Evolutionary conservation across 192 early-diverging fungal species (phyloP).

Genomic region (Paraglomus occultum): DNA sequence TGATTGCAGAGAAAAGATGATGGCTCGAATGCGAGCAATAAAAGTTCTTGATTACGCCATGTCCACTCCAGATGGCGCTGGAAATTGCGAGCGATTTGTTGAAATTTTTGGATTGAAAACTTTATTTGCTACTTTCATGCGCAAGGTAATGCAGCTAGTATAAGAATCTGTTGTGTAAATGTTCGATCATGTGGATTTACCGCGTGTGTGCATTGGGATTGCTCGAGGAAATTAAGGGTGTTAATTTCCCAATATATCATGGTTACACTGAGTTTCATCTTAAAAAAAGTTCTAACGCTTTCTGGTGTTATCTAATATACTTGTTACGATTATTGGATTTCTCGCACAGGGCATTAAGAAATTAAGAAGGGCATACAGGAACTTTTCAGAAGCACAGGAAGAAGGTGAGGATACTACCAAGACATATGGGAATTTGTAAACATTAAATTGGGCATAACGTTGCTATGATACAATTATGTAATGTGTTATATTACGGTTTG

Average conservation of each 20-base stretch:
- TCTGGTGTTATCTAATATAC: too few species aligned
- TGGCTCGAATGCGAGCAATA: constrained; percentile 77
- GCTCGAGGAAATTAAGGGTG: neutral
- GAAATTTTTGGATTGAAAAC: constrained; percentile 81
- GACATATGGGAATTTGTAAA: neutral
- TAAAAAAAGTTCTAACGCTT: neutral
- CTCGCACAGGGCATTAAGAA: constrained; percentile 61
- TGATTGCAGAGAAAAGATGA: constrained; percentile 63
- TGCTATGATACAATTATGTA: constrained; percentile 5
- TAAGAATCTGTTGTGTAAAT: neutral
- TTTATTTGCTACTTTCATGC: constrained; percentile 83
- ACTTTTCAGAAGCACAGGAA: constrained; percentile 75
- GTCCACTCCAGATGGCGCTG: constrained; percentile 47
- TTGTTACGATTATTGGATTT: too few species aligned
- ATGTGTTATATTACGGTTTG: neutral
- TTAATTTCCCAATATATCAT: neutral
- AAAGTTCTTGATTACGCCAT: constrained; percentile 85
- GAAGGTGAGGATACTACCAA: constrained; percentile 49
- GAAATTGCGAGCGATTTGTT: constrained; percentile 72
- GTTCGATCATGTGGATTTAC: neutral
- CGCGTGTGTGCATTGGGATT: neutral
- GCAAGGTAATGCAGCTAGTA: constrained; percentile 45
- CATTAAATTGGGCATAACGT: too few species aligned
- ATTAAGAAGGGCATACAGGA: constrained; percentile 77
- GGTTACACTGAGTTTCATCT: too few species aligned